Conservation (phyloP, 257 asterid genomes). For the Mentha longifolia region DNA sequence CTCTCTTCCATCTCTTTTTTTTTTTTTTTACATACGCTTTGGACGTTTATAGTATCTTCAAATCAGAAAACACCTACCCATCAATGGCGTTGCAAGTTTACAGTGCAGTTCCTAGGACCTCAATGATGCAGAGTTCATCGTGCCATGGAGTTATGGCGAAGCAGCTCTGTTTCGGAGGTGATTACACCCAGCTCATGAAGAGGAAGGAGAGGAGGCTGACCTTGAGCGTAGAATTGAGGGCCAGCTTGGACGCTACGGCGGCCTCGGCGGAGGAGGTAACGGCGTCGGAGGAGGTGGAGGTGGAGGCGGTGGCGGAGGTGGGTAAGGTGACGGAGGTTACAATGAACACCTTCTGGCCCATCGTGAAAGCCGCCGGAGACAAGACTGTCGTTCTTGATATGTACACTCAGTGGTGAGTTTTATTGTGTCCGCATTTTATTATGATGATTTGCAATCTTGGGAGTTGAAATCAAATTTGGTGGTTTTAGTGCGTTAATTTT, state of each 20-base stretch:
- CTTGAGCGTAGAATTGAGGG: slow-evolving; percentile 44
- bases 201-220: slow-evolving; percentile 41
- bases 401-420: slow-evolving; percentile 80
- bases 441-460: too few relatives aligned
- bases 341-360: slow-evolving; percentile 81
- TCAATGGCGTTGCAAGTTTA: slow-evolving; percentile 77
- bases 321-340: slow-evolving; percentile 80
- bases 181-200: slow-evolving; percentile 41
- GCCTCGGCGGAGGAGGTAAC: slow-evolving; percentile 49
- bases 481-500: not conserved
- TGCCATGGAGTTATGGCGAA: slow-evolving; percentile 39
- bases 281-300: slow-evolving; percentile 56
- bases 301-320: slow-evolving; percentile 55
- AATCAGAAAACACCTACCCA: not conserved
- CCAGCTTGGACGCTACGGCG: slow-evolving; percentile 57
- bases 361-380: slow-evolving; percentile 73
- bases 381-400: slow-evolving; percentile 80
- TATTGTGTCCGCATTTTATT: too few relatives aligned
- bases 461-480: too few relatives aligned
- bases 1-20: too few relatives aligned
- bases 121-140: slow-evolving; percentile 39
- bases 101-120: slow-evolving; percentile 54
- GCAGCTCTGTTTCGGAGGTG: slow-evolving; percentile 56
- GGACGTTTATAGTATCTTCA: not conserved
- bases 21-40: not conserved